phyloP scores from a whole-genome alignment of 2,329 filamentous ascomycete species.

The Microcera coccophila region DNA sequence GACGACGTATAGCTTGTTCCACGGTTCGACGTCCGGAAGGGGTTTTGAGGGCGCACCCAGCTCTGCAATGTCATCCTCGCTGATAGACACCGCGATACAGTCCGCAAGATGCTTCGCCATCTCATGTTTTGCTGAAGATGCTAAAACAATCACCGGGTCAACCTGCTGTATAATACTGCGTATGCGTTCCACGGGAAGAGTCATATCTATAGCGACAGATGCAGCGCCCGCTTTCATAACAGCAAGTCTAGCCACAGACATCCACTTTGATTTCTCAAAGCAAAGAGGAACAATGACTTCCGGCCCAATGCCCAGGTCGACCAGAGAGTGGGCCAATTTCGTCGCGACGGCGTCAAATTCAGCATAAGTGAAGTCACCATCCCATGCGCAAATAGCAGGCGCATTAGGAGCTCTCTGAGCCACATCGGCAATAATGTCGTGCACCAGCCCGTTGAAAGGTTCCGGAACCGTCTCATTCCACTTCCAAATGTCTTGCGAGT shows the following conservation, averaged over 20 bases:
- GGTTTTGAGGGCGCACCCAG: not conserved
- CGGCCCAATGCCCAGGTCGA: conserved; percentile 24
- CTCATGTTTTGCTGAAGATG: not conserved
- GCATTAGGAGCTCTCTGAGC: conserved; percentile 13
- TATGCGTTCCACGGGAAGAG: conserved; percentile 11
- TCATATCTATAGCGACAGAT: conserved; percentile 16
- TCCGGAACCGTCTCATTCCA: conserved; percentile 10
- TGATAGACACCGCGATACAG: not conserved
- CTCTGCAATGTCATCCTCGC: not conserved
- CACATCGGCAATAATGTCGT: conserved; percentile 12
- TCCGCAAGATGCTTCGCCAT: not conserved
- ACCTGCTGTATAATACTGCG: conserved; percentile 7
- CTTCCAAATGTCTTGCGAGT: conserved; percentile 17
- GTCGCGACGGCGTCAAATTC: conserved; percentile 39
- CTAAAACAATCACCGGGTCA: not conserved
- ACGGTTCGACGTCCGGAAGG: not conserved
- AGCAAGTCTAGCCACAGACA: conserved; percentile 20
- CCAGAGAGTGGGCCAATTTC: conserved; percentile 35
- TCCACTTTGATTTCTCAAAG: conserved; percentile 24
- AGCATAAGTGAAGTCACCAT: conserved; percentile 36
- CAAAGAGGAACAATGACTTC: conserved; percentile 16
- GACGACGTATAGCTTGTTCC: conserved; percentile 34
- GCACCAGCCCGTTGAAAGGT: conserved; percentile 15
- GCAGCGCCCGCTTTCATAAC: conserved; percentile 25
- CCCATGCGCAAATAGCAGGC: conserved; percentile 23